phyloP scores from a whole-genome alignment of 345 rosid genomes.

The Gossypium raimondii region DNA sequence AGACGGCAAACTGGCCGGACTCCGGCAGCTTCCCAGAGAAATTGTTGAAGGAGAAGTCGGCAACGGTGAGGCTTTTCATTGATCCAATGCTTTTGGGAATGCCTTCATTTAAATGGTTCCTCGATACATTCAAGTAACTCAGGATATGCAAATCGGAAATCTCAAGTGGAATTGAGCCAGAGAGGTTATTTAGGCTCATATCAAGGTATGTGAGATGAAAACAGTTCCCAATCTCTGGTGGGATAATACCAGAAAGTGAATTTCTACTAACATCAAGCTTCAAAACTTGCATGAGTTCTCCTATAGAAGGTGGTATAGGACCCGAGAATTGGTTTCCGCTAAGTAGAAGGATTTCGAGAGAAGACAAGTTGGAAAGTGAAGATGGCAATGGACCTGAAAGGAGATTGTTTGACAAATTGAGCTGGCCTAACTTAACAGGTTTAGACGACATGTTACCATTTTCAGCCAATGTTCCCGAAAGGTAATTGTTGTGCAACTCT shows the following conservation, averaged over 20 bases:
- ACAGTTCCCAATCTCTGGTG: conserved; percentile 48
- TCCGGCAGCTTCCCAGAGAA: conserved; percentile 59
- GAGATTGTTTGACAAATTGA: conserved; percentile 54
- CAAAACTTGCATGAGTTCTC: conserved; percentile 38
- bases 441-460: conserved; percentile 26
- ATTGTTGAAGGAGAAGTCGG: conserved; percentile 65
- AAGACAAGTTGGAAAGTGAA: conserved; percentile 52
- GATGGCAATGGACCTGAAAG: conserved; percentile 47
- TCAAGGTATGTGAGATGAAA: conserved; percentile 52
- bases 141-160: conserved; percentile 43
- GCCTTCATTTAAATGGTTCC: conserved; percentile 46
- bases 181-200: conserved; percentile 63
- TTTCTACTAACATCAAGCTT: conserved; percentile 56
- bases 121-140: conserved; percentile 56
- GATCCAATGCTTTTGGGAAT: conserved; percentile 47
- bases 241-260: conserved; percentile 43
- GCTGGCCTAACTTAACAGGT: conserved; percentile 41
- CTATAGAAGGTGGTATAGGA: conserved; percentile 42
- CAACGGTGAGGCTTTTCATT: conserved; percentile 55
- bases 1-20: conserved; percentile 48
- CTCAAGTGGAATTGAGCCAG: conserved; percentile 50
- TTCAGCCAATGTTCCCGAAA: conserved; percentile 43
- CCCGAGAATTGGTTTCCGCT: conserved; percentile 56
- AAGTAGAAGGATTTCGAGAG: conserved; percentile 45
- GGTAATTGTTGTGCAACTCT: conserved; percentile 61